These are phyloP conservation scores for Plantago lanceolata DNA, from an alignment of 305 asterid species.

Conservation along the genomic window DNA sequence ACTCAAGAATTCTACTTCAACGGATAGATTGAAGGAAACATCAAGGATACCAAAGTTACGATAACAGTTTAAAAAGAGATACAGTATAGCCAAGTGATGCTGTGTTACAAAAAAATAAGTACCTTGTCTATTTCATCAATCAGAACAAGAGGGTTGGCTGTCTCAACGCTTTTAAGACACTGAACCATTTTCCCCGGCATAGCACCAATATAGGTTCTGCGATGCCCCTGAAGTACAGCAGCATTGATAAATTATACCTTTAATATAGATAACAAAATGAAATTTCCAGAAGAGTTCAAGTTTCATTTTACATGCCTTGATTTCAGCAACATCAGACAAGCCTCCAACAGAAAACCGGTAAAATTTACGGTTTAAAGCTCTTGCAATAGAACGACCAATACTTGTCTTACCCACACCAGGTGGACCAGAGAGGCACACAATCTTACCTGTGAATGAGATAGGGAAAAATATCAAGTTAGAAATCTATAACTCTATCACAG, in stretches of 20 bases:
- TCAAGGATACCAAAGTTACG: too few species aligned
- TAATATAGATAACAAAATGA: neutral
- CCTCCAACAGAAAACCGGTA: constrained; percentile 99
- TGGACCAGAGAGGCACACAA: constrained; percentile 95
- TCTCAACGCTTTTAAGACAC: constrained; percentile 90
- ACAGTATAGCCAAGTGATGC: neutral
- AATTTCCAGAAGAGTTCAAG: constrained; percentile 7
- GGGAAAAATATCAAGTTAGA: constrained; percentile 17
- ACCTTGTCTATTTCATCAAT: constrained; percentile 99
- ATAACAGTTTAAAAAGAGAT: constrained; percentile 3
- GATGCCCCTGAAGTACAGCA: constrained; percentile 70
- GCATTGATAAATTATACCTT: constrained; percentile 19
- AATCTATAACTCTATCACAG: neutral
- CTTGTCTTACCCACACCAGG: constrained; percentile 99
- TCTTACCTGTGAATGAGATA: constrained; percentile 62
- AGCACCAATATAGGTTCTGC: constrained; percentile 98
- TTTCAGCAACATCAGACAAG: constrained; percentile 98
- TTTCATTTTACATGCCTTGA: constrained; percentile 53
- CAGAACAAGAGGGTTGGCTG: constrained; percentile 96
- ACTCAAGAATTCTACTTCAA: neutral
- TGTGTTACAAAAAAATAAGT: constrained; percentile 17
- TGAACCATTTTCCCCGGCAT: constrained; percentile 99
- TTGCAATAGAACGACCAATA: constrained; percentile 96
- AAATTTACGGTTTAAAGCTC: constrained; percentile 94
- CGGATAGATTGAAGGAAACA: too few species aligned